Base-by-base conservation (phyloP, 768 basidiomycete species). In the Clavulina sp. region DNA sequence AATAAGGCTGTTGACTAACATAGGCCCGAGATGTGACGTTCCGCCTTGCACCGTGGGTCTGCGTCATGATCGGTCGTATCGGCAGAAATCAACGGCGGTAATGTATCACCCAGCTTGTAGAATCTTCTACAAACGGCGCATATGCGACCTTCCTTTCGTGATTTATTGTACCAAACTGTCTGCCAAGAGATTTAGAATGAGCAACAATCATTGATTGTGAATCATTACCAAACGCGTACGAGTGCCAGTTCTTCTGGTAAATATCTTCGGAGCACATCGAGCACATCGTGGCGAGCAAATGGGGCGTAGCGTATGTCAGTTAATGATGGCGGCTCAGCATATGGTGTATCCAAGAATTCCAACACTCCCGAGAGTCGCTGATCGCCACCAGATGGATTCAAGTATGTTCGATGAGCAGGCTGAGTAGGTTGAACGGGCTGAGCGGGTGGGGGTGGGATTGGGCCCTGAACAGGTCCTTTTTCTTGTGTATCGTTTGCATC, bases 111-210 rank as follows among this genome's bases (percentile, higher is more conserved):
- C 0, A 86, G 64, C 4, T 67, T 69, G 60, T 85, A 88, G 29
- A 85, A 63, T 16, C 84, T 67, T 61, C 77, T 75, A 60, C 85
- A 88, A 0, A 81, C 74, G 2, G 85, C 84, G 58, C 85, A 88
- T 49, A 87, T 72, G 26, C 85, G 76, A 50, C 77, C 73, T 6
- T 69, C 72, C 4, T 71, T 63, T 2, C 85, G 74, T 60, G 81
- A 84, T 65, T 84, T 84, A 68, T 88, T 88, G 60, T 87, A 86
- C 84, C 84, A 87, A 9, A 86, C 58, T 6, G 82, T 77, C 83
- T 84, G 55, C 21, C 30, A 5, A 49, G 38, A 52, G 43, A 51
- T 31, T 5, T n/a, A 48, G 40, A n/a, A 46, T 13, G 24, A 46
- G 43, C 9, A 46, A 19, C 34, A 19, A n/a, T n/a, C n/a, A n/a